phyloP scores from a whole-genome alignment of 2,329 filamentous ascomycete genomes.

The Myotisia sp. region DNA sequence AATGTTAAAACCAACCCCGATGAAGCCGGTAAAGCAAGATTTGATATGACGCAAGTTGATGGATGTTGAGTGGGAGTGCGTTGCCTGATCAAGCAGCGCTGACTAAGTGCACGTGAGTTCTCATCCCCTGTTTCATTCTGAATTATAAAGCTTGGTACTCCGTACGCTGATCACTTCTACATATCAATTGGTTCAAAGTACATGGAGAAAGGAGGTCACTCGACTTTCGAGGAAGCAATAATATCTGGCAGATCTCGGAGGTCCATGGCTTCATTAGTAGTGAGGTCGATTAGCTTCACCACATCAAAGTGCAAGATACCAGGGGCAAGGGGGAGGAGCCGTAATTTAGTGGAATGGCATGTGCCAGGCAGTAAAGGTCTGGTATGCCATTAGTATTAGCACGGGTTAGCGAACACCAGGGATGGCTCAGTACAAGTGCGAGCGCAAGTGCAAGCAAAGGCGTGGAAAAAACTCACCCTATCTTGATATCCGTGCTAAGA shows the following conservation, averaged over 20 bases:
- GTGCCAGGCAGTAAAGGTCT: constrained; percentile 41
- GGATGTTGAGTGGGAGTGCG: no score
- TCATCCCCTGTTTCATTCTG: no score
- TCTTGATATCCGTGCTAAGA: constrained; percentile 43
- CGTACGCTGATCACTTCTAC: no score
- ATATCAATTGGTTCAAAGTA: no score
- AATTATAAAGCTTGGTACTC: no score
- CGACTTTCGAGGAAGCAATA: constrained; percentile 25
- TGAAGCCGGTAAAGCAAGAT: no score
- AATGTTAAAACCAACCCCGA: no score
- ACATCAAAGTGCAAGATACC: constrained; percentile 41
- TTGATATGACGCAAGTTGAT: no score
- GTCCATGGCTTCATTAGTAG: constrained; percentile 41
- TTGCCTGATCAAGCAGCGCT: no score
- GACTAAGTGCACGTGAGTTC: no score
- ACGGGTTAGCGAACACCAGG: not conserved
- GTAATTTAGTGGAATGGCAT: constrained; percentile 43
- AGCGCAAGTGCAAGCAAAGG: no score
- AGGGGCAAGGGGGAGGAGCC: constrained; percentile 37
- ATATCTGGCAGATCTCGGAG: constrained; percentile 44
- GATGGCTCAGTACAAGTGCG: not conserved
- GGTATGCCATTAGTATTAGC: not conserved
- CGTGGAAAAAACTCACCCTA: constrained; percentile 35
- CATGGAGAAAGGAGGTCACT: no score
- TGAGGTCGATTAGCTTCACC: constrained; percentile 41